Evolutionary conservation across 768 basidiomycete genomes (phyloP).

Genomic region (Lyophyllum atratum): DNA sequence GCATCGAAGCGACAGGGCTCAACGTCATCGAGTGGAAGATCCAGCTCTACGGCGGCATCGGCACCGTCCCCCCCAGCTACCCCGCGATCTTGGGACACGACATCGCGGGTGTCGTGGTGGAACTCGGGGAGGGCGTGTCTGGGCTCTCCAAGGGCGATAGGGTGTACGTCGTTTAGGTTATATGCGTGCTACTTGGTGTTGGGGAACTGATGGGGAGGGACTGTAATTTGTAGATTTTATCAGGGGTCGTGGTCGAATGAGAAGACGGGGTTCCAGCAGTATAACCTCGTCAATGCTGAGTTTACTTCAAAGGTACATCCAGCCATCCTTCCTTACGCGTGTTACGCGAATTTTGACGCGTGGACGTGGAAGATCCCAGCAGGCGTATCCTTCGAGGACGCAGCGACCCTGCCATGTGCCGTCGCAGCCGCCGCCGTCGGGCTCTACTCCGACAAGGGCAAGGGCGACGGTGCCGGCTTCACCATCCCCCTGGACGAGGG

Average conservation of each 20-base stretch:
- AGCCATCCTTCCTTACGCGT: constrained; percentile 21
- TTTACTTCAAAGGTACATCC: constrained; percentile 17
- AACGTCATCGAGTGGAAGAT: constrained; percentile 58
- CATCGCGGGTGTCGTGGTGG: constrained; percentile 52
- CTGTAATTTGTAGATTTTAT: constrained; percentile 21
- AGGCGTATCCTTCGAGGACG: constrained; percentile 37
- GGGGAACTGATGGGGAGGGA: too few species aligned
- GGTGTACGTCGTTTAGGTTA: constrained; percentile 54
- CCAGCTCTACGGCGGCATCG: constrained; percentile 38
- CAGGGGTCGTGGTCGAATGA: constrained; percentile 13
- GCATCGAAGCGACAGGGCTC: constrained; percentile 40
- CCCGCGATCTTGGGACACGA: constrained; percentile 52
- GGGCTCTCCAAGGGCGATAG: constrained; percentile 52
- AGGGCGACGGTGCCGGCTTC: constrained; percentile 27
- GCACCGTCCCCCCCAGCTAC: constrained; percentile 29
- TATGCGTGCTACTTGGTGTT: too few species aligned
- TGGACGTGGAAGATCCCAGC: constrained; percentile 33
- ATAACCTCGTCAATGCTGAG: constrained; percentile 20
- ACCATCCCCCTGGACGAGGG: too few species aligned
- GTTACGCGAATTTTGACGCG: constrained; percentile 24
- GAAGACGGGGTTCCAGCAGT: constrained; percentile 28
- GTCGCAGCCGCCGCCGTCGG: constrained; percentile 30
- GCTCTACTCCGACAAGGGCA: constrained; percentile 29
- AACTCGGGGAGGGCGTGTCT: constrained; percentile 51
- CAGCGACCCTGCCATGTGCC: constrained; percentile 34